Base-by-base conservation (phyloP, 306 rosid genomes). In the Albizia julibrissin region DNA sequence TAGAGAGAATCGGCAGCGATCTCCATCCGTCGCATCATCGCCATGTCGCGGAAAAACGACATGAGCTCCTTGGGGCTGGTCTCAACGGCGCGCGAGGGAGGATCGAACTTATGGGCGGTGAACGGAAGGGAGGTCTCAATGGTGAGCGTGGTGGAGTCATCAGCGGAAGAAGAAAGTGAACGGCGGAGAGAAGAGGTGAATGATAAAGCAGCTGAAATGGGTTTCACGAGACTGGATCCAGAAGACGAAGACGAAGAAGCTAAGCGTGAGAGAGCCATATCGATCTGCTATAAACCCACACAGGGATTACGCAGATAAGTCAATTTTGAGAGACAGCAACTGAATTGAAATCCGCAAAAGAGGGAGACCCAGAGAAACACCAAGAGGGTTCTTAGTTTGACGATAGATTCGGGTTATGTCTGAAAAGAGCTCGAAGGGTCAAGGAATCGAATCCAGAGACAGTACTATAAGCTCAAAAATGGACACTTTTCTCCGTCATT, bases 1-100 rank as follows among this genome's bases (percentile, higher is more conserved):
- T 93, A 93, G 66, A 93, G 96, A 12, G 93, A 90, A 34, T 93
- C 98, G 14, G 97, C 98, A 8, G 98, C 89, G 66, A 93, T 93
- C 86, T 93, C 98, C 97, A 91, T 90, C 8, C 98, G 89, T 12
- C 98, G 94, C 98, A 93, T 93, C 69, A 72, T 8, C 19, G 91
- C 89, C 94, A 93, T 93, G 81, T 84, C 33, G 61, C 82, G 91
- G 85, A 90, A 93, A 88, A 93, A 93, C 8, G 73, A 22, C 47
- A 84, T 72, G 31, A 93, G 91, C 84, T 93, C 97, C 47, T 77
- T 64, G 21, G 96, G 74, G 7, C 84, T 71, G 85, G 98, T 93
- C 10, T 87, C 86, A 6, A 90, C 88, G 66, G 91, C 54, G 85
- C 97, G 92, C 5, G 98, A 87, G 10, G 98, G 98, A 37, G 86